Percentiles rank a stretch among this genome's conserved stretches.
Evolutionary conservation across 345 rosid genomes (phyloP).

Genomic region (Lumnitzera racemosa): DNA sequence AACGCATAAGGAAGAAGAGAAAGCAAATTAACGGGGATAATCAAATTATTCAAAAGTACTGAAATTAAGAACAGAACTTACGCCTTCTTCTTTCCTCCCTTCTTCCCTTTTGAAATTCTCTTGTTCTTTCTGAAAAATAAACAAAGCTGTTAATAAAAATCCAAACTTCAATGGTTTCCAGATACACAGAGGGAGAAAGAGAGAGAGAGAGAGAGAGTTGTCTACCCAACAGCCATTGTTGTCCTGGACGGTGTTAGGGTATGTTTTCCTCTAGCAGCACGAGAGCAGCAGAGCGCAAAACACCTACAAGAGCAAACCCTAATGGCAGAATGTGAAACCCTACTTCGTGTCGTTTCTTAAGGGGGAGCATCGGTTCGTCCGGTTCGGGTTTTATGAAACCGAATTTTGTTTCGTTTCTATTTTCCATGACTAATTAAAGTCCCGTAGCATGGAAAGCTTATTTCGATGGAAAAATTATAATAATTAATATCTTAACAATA

Average conservation of each 20-base stretch:
- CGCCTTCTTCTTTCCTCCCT: conserved; percentile 59
- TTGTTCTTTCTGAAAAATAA: conserved; percentile 33
- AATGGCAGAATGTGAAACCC: too few species aligned
- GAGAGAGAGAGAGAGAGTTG: background rate
- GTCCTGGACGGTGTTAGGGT: background rate
- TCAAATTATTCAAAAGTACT: background rate
- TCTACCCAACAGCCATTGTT: conserved; percentile 37
- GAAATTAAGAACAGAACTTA: conserved; percentile 11
- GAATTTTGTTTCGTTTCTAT: too few species aligned
- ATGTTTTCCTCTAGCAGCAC: conserved; percentile 1
- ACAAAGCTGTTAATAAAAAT: background rate
- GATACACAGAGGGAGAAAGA: background rate
- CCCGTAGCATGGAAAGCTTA: too few species aligned
- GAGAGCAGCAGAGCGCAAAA: background rate
- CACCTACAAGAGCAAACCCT: conserved; percentile 8
- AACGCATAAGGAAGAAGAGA: background rate
- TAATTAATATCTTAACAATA: too few species aligned
- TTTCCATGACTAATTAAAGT: too few species aligned
- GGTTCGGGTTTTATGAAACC: too few species aligned
- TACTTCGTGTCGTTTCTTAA: too few species aligned
- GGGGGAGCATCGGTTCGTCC: too few species aligned
- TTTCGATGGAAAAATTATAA: too few species aligned
- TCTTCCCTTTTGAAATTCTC: conserved; percentile 52
- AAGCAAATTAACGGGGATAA: background rate
- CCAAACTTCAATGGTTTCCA: background rate